These are phyloP conservation scores for Pouteria glomerata DNA, from an alignment of 148 eudicot genomes.

Conservation along the genomic window DNA sequence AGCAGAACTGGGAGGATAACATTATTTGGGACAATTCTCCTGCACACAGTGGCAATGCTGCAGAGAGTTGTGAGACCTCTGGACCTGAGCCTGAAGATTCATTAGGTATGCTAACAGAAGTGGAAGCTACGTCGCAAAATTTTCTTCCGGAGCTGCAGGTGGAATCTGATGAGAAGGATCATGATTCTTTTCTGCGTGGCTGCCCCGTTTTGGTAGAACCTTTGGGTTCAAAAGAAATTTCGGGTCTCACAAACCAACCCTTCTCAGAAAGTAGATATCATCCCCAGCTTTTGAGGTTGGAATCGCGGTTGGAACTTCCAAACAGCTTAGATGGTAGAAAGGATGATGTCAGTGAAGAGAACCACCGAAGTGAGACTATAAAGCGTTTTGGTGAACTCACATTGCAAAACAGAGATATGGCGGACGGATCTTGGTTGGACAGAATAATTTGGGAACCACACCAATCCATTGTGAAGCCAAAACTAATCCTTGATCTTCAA, in stretches of 20 bases:
- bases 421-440: conserved; percentile 88
- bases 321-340: conserved; percentile 26
- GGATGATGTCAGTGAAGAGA: conserved; percentile 38
- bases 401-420: conserved; percentile 65
- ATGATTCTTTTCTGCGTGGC: conserved; percentile 20
- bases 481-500: conserved; percentile 87
- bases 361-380: conserved; percentile 36
- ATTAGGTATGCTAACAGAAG: conserved; percentile 30
- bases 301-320: conserved; percentile 41
- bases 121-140: conserved; percentile 17
- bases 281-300: conserved; percentile 84
- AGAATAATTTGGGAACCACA: conserved; percentile 76
- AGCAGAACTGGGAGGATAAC: conserved; percentile 85
- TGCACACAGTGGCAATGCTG: conserved; percentile 35
- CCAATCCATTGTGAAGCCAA: conserved; percentile 57
- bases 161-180: conserved; percentile 32
- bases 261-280: conserved; percentile 36
- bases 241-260: conserved; percentile 14
- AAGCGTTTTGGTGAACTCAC: conserved; percentile 70
- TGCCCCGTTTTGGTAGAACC: conserved; percentile 50
- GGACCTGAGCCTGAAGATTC: conserved; percentile 54
- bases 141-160: conserved; percentile 14
- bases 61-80: conserved; percentile 66
- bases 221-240: conserved; percentile 42
- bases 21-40: conserved; percentile 86